phyloP scores from a whole-genome alignment of 2,329 filamentous ascomycete genomes.

The Trichoderma cornu-damae region DNA sequence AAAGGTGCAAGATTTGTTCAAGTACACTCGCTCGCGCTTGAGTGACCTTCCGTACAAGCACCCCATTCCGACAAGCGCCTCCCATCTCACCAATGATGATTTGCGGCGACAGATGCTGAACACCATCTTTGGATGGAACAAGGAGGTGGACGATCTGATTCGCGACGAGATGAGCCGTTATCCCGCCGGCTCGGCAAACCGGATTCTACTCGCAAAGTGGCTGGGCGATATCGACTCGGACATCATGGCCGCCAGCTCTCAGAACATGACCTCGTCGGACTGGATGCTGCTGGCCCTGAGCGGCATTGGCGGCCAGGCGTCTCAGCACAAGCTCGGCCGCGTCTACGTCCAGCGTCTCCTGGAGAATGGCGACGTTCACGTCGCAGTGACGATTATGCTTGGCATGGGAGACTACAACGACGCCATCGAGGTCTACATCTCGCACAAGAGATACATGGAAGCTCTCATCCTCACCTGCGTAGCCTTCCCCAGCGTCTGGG shows the following conservation, averaged over 20 bases:
- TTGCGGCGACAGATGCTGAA: slow-evolving; percentile 85
- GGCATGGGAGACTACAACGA: slow-evolving; percentile 90
- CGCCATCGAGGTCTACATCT: slow-evolving; percentile 93
- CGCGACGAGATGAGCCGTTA: slow-evolving; percentile 79
- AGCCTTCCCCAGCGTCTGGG: slow-evolving; percentile 80
- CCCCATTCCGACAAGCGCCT: slow-evolving; percentile 53
- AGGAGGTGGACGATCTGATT: slow-evolving; percentile 74
- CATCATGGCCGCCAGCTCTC: slow-evolving; percentile 70
- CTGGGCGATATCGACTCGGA: slow-evolving; percentile 79
- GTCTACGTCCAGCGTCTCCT: slow-evolving; percentile 87
- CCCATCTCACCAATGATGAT: slow-evolving; percentile 67
- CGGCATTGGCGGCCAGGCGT: slow-evolving; percentile 69
- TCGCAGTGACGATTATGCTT: slow-evolving; percentile 86
- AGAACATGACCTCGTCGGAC: slow-evolving; percentile 87
- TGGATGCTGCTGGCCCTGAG: slow-evolving; percentile 96
- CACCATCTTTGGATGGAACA: slow-evolving; percentile 92
- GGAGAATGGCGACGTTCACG: slow-evolving; percentile 84
- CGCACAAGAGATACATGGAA: slow-evolving; percentile 87
- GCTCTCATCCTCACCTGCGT: slow-evolving; percentile 83
- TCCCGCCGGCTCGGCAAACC: slow-evolving; percentile 64
- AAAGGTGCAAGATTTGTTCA: slow-evolving; percentile 74
- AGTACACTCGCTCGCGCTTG: slow-evolving; percentile 73
- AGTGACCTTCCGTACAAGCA: slow-evolving; percentile 78
- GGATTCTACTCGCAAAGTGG: slow-evolving; percentile 87
- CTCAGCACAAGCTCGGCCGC: slow-evolving; percentile 84